Conservation (phyloP, 2,329 filamentous ascomycete genomes). For the Tolypocladium inflatum region DNA sequence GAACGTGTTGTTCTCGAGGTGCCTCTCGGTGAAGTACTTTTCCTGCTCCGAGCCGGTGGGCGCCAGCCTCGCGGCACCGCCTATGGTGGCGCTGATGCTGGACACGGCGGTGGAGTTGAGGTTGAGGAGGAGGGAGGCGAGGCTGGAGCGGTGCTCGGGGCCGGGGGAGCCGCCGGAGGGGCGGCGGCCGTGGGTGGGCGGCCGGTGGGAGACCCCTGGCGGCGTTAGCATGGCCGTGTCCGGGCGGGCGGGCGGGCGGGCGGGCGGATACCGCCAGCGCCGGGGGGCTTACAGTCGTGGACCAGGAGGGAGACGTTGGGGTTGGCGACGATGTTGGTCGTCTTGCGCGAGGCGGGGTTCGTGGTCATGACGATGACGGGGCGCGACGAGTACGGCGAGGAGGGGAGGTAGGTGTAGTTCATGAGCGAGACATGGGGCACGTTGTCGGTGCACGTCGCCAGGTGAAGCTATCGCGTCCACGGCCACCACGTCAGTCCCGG, state of each 20-base stretch:
- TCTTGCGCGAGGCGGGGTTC: conserved; percentile 69
- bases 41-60: conserved; percentile 71
- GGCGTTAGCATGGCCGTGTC: not conserved
- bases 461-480: conserved; percentile 60
- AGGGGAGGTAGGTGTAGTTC: conserved; percentile 96
- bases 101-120: conserved; percentile 83
- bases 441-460: conserved; percentile 79
- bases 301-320: conserved; percentile 88
- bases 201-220: conserved; percentile 77
- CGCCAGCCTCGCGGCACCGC: conserved; percentile 72
- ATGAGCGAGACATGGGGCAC: conserved; percentile 90
- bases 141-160: conserved; percentile 58
- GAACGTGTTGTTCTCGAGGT: conserved; percentile 90
- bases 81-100: conserved; percentile 87
- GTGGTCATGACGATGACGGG: conserved; percentile 96
- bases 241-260: not conserved
- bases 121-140: conserved; percentile 78
- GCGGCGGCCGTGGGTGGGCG: conserved; percentile 58
- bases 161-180: conserved; percentile 53
- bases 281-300: conserved; percentile 60
- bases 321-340: conserved; percentile 72
- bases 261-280: not conserved
- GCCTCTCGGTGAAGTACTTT: conserved; percentile 68
- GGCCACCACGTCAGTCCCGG: not conserved
- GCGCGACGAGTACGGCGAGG: conserved; percentile 55